Evolutionary conservation across 1,284 basidiomycete species (phyloP), one percentile per base, ranked within the genome.

Genomic region (Cryptococcus sp.): DNA sequence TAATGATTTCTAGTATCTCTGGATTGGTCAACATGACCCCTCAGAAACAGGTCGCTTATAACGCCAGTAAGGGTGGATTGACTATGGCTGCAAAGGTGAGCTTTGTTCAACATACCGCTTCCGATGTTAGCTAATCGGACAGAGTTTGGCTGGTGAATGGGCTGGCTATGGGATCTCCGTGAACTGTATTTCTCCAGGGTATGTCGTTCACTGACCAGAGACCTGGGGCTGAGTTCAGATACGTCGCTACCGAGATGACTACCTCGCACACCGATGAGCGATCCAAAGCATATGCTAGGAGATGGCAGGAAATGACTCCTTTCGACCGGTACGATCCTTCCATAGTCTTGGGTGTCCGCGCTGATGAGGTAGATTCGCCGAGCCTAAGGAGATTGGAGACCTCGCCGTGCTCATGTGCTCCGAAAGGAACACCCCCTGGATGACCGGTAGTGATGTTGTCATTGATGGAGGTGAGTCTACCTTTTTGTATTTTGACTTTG

Each of bases 231-330:
- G n/a, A n/a, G n/a, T n/a, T n/a, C 46, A 69, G 73, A 7, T 76
- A 75, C 62, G 69, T 75, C 21, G 42, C 55, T 3, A 75, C 75
- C 4, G 75, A 76, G 48, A 76, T 76, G 75, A 73, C 72, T 25
- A 61, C 63, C 56, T 61, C 66, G 45, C 63, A 63, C 2, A 59
- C 63, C 1, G 57, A 64, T 45, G 57, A 50, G 40, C 49, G 53
- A 23, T 56, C 59, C 32, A 37, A 52, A 41, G 50, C 50, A 2
- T 74, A 62, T 62, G 60, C 59, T 11, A 32, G 48, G 11, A 59
- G 66, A 48, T 75, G 73, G 75, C 46, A 62, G 36, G n/a, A 46
- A 7, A 55, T 62, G 24, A 75, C 73, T 0, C 74, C 73, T 4
- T 63, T 68, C 7, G 67, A 61, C 23, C 53, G 64, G 64, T 66